Evolutionary conservation across 352 stramenopile species (phyloP).

Genomic region (Achlya hypogyna): DNA sequence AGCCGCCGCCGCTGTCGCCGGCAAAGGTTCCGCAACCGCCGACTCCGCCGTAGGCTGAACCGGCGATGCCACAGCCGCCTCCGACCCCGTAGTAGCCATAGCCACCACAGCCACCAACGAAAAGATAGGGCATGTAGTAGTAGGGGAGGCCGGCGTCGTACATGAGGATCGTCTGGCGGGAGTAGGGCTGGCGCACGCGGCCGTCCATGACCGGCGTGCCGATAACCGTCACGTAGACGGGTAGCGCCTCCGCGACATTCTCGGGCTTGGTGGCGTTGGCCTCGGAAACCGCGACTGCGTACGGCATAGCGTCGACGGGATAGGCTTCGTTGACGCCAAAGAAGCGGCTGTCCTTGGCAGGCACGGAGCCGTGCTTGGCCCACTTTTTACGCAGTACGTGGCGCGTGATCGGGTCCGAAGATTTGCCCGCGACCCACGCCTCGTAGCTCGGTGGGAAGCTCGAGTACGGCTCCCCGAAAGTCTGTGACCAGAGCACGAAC

Average conservation of each 20-base stretch:
- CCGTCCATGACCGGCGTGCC: constrained; percentile 19
- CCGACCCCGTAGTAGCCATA: constrained; percentile 1
- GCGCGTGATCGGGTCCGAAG: background rate
- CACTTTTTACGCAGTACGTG: constrained; percentile 1
- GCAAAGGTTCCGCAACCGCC: constrained; percentile 1
- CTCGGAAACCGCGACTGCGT: background rate
- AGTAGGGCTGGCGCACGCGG: constrained; percentile 14
- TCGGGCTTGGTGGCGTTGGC: constrained; percentile 1
- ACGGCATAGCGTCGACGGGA: constrained; percentile 1
- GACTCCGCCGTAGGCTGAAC: background rate
- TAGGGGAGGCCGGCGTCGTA: constrained; percentile 1
- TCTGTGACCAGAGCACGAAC: background rate
- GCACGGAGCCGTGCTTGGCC: background rate
- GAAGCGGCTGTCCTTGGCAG: background rate
- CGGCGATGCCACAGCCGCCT: constrained; percentile 5
- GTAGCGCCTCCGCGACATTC: background rate
- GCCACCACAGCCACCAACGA: background rate
- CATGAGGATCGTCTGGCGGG: constrained; percentile 13
- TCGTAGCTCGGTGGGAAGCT: constrained; percentile 1
- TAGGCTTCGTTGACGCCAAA: constrained; percentile 7
- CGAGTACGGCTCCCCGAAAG: constrained; percentile 13
- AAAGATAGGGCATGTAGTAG: constrained; percentile 4
- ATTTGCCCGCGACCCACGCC: background rate
- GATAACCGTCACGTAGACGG: constrained; percentile 19
- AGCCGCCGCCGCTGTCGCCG: background rate